Conservation (phyloP, 2,329 filamentous ascomycete genomes). For the Geosmithia putterillii region DNA sequence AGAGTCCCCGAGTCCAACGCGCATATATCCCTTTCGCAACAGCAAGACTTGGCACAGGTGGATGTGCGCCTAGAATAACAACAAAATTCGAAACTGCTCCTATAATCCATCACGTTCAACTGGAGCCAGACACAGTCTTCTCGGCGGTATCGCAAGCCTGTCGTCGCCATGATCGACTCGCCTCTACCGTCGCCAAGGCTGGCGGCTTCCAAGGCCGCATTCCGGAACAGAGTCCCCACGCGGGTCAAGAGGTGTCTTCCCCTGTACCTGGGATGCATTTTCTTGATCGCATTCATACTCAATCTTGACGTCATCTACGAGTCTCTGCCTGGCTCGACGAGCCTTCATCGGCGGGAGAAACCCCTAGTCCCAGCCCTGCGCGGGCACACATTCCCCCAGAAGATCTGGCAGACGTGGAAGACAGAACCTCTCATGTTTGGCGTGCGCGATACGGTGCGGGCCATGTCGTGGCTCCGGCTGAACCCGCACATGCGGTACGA, state of each 20-base stretch:
- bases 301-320: constrained; percentile 28
- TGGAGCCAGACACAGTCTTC: too few relatives aligned
- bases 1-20: not conserved
- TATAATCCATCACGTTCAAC: too few relatives aligned
- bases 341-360: constrained; percentile 6
- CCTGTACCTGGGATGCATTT: constrained; percentile 28
- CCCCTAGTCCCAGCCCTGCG: constrained; percentile 3
- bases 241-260: constrained; percentile 34
- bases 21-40: not conserved
- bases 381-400: constrained; percentile 20
- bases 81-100: too few relatives aligned
- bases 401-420: constrained; percentile 46
- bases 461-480: constrained; percentile 6
- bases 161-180: constrained; percentile 6
- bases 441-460: constrained; percentile 3
- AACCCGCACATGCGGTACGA: constrained; percentile 5
- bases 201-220: constrained; percentile 16
- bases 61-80: not conserved
- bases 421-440: constrained; percentile 18
- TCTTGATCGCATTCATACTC: constrained; percentile 31
- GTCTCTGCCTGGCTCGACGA: constrained; percentile 7
- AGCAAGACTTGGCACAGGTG: not conserved
- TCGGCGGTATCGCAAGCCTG: too few relatives aligned
- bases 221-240: constrained; percentile 27
- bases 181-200: constrained; percentile 16